A percentile compares a stretch with the other conserved stretches of the same genome.
Evolutionary conservation across 2,329 filamentous ascomycete genomes (phyloP).

Genomic region (Chrysoporthe cubensis): DNA sequence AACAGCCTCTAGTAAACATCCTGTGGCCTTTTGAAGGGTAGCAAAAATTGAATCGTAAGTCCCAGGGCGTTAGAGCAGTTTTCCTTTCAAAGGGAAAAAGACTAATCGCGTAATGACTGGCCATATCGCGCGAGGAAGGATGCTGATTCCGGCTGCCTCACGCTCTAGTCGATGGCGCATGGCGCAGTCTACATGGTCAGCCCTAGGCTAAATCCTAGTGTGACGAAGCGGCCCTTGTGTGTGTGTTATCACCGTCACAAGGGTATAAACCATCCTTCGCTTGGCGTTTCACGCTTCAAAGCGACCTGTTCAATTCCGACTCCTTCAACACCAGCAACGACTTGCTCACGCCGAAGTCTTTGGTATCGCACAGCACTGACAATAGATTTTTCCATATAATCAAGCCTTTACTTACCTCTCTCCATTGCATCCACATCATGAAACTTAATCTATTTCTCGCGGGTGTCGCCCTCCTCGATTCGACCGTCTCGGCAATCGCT

Average conservation of each 20-base stretch:
- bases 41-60: too few species aligned
- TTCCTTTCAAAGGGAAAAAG: too few species aligned
- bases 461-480: constrained; percentile 28
- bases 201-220: not conserved
- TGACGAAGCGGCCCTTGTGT: too few species aligned
- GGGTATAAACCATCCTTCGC: not conserved
- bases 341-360: not conserved
- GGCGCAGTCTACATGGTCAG: not conserved
- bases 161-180: too few species aligned
- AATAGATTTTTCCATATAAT: not conserved
- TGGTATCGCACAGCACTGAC: not conserved
- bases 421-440: constrained; percentile 9
- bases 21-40: too few species aligned
- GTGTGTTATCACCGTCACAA: too few species aligned
- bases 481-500: constrained; percentile 33
- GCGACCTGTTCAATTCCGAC: not conserved
- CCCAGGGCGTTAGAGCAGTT: too few species aligned
- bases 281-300: constrained; percentile 6
- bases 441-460: constrained; percentile 11
- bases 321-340: not conserved
- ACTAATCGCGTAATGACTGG: too few species aligned
- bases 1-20: too few species aligned
- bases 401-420: not conserved
- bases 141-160: too few species aligned
- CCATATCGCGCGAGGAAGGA: too few species aligned